Base-by-base conservation (phyloP, 140 eudicot genomes). In the Oenanthe javanica region DNA sequence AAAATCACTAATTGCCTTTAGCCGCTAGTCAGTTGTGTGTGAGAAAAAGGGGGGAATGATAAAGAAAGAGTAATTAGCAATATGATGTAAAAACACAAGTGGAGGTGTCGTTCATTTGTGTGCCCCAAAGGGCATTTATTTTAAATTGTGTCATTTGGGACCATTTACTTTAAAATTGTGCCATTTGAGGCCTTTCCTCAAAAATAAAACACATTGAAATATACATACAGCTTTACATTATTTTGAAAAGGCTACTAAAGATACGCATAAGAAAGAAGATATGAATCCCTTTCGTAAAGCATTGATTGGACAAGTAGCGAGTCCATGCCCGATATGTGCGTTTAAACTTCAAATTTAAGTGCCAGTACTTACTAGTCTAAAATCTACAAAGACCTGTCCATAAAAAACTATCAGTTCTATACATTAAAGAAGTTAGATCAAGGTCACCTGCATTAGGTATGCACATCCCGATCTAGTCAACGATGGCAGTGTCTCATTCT, bases 381-480 rank as follows among this genome's bases (percentile, higher is more conserved):
- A 73, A 43, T 6, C 52, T 8, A 12, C 2, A 9, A 13, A 40
- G 51, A 14, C 57, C 40, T 27, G 15, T 48, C 8, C 61, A n/a
- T 25, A 25, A 75, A 36, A 48, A 48, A 6, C 25, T 0, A 18
- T 54, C 45, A 6, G 15, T 47, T 51, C 15, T 49, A 75, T 57
- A 43, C 50, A 18, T 50, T 43, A 79, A 72, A 82, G 69, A 85
- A 61, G 75, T 12, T 64, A 64, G 70, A 50, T 69, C 38, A 72
- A 81, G 72, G 63, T 40, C 71, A 92, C 99, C 99, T 94, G 97
- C 93, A 90, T 90, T 70, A 94, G 78, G 86, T 94, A 94, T 66
- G 97, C 96, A 85, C 97, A 94, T 31, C 99, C 99, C 75, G 96
- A 94, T 90, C 99, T 88, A 59, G 97, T 92, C 88, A 94, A 81